Percentiles rank a stretch among this genome's conserved stretches.
Evolutionary conservation across 306 rosid genomes (phyloP).

Genomic region (Trichosanthes truncata): DNA sequence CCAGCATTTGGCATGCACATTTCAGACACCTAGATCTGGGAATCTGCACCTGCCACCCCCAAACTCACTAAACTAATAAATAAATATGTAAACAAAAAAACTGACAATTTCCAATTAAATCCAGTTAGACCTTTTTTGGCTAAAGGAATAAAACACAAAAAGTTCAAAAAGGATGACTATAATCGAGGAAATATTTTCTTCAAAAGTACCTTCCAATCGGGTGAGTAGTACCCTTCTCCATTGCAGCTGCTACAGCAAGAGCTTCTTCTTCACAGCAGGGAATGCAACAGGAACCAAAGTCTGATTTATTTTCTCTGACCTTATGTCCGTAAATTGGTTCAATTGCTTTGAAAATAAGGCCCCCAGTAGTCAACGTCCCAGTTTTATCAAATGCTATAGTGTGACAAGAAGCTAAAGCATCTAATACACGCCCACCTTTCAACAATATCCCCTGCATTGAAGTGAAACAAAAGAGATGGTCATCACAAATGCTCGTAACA

Average conservation of each 20-base stretch:
- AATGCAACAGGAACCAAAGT: constrained; percentile 52
- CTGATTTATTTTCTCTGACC: constrained; percentile 19
- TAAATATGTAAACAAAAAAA: background rate
- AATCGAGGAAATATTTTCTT: constrained; percentile 13
- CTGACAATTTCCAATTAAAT: background rate
- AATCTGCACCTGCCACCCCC: background rate
- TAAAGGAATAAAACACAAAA: background rate
- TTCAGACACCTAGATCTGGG: background rate
- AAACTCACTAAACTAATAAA: background rate
- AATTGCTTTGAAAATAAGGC: constrained; percentile 81
- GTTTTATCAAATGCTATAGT: constrained; percentile 97
- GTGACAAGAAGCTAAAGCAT: constrained; percentile 85
- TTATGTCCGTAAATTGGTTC: constrained; percentile 89
- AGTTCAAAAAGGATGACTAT: background rate
- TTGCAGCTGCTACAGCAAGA: constrained; percentile 95
- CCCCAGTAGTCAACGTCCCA: constrained; percentile 92
- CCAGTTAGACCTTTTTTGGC: background rate
- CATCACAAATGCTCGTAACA: background rate
- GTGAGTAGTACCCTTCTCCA: constrained; percentile 98
- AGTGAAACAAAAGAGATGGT: constrained; percentile 1
- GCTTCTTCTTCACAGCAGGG: constrained; percentile 96
- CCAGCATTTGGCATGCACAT: background rate
- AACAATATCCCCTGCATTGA: constrained; percentile 73
- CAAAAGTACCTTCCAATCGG: constrained; percentile 82
- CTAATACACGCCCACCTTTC: constrained; percentile 92